Evolutionary conservation across 2,329 filamentous ascomycete genomes (phyloP), one percentile per base, ranked within the genome.

Genomic region (Xylariaceae sp.): DNA sequence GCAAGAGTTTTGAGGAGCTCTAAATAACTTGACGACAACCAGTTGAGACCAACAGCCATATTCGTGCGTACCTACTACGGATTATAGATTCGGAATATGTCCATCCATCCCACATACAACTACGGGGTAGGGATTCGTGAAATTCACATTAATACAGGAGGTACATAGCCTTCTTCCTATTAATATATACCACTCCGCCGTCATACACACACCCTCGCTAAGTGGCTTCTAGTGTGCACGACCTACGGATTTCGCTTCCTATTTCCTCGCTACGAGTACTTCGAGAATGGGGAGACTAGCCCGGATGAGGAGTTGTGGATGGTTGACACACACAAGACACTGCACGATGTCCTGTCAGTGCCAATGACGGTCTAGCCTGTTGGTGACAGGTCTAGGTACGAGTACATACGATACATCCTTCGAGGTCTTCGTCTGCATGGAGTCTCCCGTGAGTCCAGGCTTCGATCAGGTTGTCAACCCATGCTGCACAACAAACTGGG

Each of bases 261-360:
- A 42, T 13, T 42, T 3, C 37, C 23, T 30, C 23, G 23, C 23
- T 30, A 30, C 23, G 23, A 30, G 37, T 42, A 42, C 8, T 42
- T 13, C 11, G 37, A 45, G 42, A 42, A 10, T 9, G 42, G 6
- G 13, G n/a, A 13, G 23, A 13, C 49, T 51, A 35, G 30, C 23
- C 49, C 23, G 11, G 23, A 51, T 15, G 49, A 51, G 47, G 23
- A 13, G 23, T 51, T 35, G 49, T 51, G 49, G 49, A 50, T 50
- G 48, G 49, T 35, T 51, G 49, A 35, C 49, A 51, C 49, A 51
- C 49, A 51, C 49, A 51, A 51, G 49, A 51, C 49, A 51, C 49
- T 51, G 49, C 49, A 35, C 49, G 49, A 51, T n/a, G 49, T 35
- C 3, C 49, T 51, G 23, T 23, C 18, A 23, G 48, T 50, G 30